Conservation (phyloP, 139 green algal genomes). For the Coelastrella sp. region DNA sequence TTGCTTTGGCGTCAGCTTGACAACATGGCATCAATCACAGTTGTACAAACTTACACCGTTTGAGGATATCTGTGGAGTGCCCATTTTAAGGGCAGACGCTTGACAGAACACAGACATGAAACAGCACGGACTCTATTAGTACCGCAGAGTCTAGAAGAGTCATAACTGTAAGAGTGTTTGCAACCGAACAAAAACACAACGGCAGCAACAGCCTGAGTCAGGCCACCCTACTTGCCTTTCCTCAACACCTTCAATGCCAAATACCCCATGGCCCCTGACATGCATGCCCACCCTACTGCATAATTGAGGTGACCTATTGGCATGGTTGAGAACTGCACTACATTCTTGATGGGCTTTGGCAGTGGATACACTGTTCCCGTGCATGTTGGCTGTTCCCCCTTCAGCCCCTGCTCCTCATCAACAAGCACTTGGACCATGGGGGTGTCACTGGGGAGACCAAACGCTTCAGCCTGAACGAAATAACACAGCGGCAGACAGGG, state of each 20-base stretch:
- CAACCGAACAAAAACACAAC: neutral
- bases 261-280: slow-evolving; percentile 44
- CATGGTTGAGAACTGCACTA: slow-evolving; percentile 49
- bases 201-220: neutral
- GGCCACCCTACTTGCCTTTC: neutral
- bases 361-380: slow-evolving; percentile 10
- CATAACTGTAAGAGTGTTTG: no score
- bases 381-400: slow-evolving; percentile 38
- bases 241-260: slow-evolving; percentile 26
- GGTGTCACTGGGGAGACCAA: slow-evolving; percentile 10
- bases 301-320: slow-evolving; percentile 46
- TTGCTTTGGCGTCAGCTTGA: no score
- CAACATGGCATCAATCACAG: no score
- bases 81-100: no score
- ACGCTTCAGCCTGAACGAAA: slow-evolving; percentile 25
- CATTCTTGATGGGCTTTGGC: slow-evolving; percentile 31
- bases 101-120: no score
- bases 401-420: neutral
- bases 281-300: slow-evolving; percentile 37
- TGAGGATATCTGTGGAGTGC: no score
- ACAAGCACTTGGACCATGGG: slow-evolving; percentile 44
- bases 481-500: neutral
- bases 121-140: no score
- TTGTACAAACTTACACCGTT: no score
- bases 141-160: no score